Percentiles rank a stretch among this genome's conserved stretches.
These are phyloP conservation scores for Coemansia sp. DNA, from an alignment of 192 early-diverging fungal species.

Conservation along the genomic window DNA sequence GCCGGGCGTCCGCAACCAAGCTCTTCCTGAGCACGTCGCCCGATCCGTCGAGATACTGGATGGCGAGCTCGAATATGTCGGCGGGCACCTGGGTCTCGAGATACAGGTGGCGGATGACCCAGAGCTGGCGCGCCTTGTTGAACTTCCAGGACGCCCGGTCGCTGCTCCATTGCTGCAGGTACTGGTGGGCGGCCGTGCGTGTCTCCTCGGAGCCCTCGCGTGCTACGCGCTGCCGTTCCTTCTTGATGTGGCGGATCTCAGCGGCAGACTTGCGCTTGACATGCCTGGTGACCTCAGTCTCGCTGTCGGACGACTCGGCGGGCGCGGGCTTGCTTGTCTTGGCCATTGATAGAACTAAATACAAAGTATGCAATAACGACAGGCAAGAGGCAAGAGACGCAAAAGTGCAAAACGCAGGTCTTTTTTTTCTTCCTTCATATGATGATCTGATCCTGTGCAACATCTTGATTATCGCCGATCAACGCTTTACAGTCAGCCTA, in stretches of 20 bases:
- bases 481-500: neutral
- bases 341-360: neutral
- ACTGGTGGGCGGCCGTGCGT: slow-evolving; percentile 25
- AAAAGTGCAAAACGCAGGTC: neutral
- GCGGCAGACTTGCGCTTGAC: slow-evolving; percentile 35
- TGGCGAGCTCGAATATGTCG: slow-evolving; percentile 23
- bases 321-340: slow-evolving; percentile 2
- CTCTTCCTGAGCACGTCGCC: slow-evolving; percentile 11
- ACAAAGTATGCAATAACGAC: neutral
- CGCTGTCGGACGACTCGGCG: slow-evolving; percentile 2
- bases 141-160: slow-evolving; percentile 38
- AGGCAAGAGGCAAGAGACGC: neutral
- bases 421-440: neutral
- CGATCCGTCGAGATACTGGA: slow-evolving; percentile 19
- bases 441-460: neutral
- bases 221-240: slow-evolving; percentile 21
- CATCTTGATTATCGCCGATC: neutral
- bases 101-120: slow-evolving; percentile 47
- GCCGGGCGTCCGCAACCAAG: slow-evolving; percentile 27
- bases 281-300: slow-evolving; percentile 9
- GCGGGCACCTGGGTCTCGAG: slow-evolving; percentile 22
- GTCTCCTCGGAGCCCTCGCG: slow-evolving; percentile 29
- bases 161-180: slow-evolving; percentile 25
- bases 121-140: slow-evolving; percentile 46
- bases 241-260: slow-evolving; percentile 36